Evolutionary conservation across 2,329 filamentous ascomycete genomes (phyloP).

Genomic region (Microdochium nivale): DNA sequence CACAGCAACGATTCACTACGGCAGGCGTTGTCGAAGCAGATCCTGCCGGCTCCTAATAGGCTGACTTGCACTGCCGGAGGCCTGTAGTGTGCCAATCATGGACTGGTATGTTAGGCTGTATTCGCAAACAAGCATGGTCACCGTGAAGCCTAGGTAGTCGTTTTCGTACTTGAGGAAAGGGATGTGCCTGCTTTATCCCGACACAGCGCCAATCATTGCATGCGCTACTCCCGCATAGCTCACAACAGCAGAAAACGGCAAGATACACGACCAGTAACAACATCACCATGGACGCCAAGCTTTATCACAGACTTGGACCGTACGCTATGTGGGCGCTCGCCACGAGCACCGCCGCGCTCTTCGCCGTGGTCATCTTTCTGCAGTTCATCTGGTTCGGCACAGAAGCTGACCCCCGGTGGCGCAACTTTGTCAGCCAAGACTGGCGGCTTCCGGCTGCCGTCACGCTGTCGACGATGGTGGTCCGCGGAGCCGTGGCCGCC

Average conservation of each 20-base stretch:
- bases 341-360: not conserved
- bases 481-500: not conserved
- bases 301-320: not conserved
- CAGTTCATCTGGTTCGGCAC: not conserved
- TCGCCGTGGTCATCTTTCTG: not conserved
- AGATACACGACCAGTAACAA: too few species aligned
- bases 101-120: not conserved
- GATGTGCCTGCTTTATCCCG: too few species aligned
- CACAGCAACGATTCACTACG: too few species aligned
- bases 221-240: too few species aligned
- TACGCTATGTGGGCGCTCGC: not conserved
- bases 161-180: too few species aligned
- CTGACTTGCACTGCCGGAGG: too few species aligned
- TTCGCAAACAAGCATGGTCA: not conserved
- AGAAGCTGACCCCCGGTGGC: not conserved
- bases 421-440: not conserved
- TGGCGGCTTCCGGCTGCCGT: not conserved
- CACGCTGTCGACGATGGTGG: not conserved
- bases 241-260: too few species aligned
- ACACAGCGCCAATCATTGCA: too few species aligned
- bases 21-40: too few species aligned
- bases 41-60: too few species aligned
- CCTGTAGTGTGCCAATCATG: too few species aligned
- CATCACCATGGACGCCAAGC: not conserved
- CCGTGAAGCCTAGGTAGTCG: too few species aligned